Evolutionary conservation across 2,329 filamentous ascomycete species (phyloP).

Genomic region (Aureobasidium pullulans): DNA sequence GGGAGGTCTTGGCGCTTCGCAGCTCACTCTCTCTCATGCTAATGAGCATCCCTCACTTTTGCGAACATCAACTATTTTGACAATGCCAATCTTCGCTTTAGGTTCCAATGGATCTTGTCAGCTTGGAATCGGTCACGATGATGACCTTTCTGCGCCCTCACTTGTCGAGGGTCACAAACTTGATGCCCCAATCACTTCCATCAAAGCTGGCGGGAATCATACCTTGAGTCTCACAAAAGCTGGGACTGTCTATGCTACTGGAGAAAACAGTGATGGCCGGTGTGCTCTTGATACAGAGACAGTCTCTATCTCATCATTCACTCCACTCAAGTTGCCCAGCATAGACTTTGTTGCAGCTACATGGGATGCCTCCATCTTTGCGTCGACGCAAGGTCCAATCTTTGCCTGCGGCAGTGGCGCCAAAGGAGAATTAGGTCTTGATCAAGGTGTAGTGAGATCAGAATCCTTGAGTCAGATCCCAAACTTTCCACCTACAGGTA

Average conservation of each 20-base stretch:
- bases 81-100: conserved; percentile 33
- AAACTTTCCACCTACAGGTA: conserved; percentile 56
- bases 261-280: conserved; percentile 48
- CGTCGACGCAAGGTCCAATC: conserved; percentile 46
- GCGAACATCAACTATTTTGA: not conserved
- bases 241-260: conserved; percentile 58
- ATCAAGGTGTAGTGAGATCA: conserved; percentile 27
- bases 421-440: conserved; percentile 67
- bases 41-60: not conserved
- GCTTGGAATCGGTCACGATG: conserved; percentile 39
- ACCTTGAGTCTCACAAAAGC: conserved; percentile 61
- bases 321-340: not conserved
- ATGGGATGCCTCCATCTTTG: conserved; percentile 67
- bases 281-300: conserved; percentile 26
- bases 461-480: conserved; percentile 41
- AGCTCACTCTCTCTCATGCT: not conserved
- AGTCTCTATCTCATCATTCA: not conserved
- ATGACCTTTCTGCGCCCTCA: conserved; percentile 33
- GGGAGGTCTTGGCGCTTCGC: not conserved
- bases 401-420: conserved; percentile 59
- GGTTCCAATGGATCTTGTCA: conserved; percentile 49
- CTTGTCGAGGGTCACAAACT: not conserved
- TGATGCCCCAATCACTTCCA: conserved; percentile 19
- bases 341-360: conserved; percentile 56
- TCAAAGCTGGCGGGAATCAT: conserved; percentile 75